Percentiles rank a stretch among this genome's conserved stretches.
These are phyloP conservation scores for Aspergillaceae sp. DNA, from an alignment of 2,329 filamentous ascomycete species.

Conservation along the genomic window DNA sequence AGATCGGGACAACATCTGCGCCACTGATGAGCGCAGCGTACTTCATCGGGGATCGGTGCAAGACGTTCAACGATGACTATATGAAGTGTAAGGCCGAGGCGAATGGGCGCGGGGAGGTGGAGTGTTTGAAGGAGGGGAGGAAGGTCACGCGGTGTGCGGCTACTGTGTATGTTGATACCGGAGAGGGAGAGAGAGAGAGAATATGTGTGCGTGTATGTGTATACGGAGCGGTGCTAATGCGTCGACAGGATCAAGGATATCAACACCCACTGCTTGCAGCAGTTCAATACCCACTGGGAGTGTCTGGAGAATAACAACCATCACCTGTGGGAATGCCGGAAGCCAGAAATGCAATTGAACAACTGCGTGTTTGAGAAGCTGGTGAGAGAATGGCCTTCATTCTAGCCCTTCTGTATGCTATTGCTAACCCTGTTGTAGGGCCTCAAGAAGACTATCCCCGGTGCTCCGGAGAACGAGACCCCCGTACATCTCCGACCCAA, in stretches of 20 bases:
- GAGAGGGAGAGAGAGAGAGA: not conserved
- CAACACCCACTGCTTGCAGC: slow-evolving; percentile 83
- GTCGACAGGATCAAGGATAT: slow-evolving; percentile 72
- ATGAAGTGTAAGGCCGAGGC: slow-evolving; percentile 99
- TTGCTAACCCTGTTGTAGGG: slow-evolving; percentile 44
- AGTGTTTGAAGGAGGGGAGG: slow-evolving; percentile 92
- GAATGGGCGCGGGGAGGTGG: slow-evolving; percentile 80
- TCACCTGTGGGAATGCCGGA: slow-evolving; percentile 90
- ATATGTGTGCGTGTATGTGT: no score
- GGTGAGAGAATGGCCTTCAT: slow-evolving; percentile 48
- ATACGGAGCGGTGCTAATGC: not conserved
- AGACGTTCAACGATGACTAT: slow-evolving; percentile 94
- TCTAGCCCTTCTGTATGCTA: not conserved
- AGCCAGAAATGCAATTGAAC: slow-evolving; percentile 81
- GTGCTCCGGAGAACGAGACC: slow-evolving; percentile 58
- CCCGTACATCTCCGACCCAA: slow-evolving; percentile 64
- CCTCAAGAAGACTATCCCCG: slow-evolving; percentile 72
- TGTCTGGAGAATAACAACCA: slow-evolving; percentile 98
- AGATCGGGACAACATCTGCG: slow-evolving; percentile 87
- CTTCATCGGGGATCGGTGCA: slow-evolving; percentile 96
- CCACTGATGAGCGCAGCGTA: slow-evolving; percentile 85
- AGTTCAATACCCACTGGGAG: slow-evolving; percentile 91
- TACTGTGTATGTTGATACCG: slow-evolving; percentile 68
- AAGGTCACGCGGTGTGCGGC: slow-evolving; percentile 93
- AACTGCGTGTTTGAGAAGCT: slow-evolving; percentile 93